Evolutionary conservation across 2,329 filamentous ascomycete species (phyloP), one percentile per base, ranked within the genome.

Genomic region (Phialocephala sp.): DNA sequence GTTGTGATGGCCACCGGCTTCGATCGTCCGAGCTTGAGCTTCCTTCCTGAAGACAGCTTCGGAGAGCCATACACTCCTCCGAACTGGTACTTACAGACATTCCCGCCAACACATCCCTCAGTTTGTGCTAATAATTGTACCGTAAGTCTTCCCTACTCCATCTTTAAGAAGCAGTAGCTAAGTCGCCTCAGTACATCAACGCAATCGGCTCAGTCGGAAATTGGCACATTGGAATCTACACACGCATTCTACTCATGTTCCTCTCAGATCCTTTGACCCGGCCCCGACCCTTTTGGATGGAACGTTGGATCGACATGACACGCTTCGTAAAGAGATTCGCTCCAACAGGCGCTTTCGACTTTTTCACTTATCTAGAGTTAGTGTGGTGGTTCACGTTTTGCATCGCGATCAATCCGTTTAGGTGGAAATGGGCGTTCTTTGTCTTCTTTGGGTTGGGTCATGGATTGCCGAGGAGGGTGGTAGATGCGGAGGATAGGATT

Each of bases 221-320:
- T 77, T 94, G 91, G 84, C 92, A 96, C 73, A 94, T 96, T 55
- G 93, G 92, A 4, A 94, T 96, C 72, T 96, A 95, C 79, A 96
- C 92, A 0, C 85, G 93, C 5, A 90, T 96, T 68, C 81, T 96
- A 8, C 85, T 96, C 71, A 94, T 95, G 91, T 95, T 95, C 76
- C 83, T 96, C 62, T 83, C 90, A 15, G 92, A 96, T 73, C 92
- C 92, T 0, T 79, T 94, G 24, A 89, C 91, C 0, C 84, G 91
- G 0, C 92, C 93, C 0, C 85, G 84, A 2, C 82, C 88, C 5
- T 87, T 84, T 69, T 90, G 90, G 87, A 96, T 95, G 91, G 85
- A 91, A 78, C 83, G 87, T 27, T 96, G 93, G 92, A 93, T 97
- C 72, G 91, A 93, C 74, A 91, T 94, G 84, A 96, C 92, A 0